Percentiles rank a stretch among this genome's conserved stretches.
Conservation (phyloP, 2,329 filamentous ascomycete species). For the Pestalotiopsis sp. region DNA sequence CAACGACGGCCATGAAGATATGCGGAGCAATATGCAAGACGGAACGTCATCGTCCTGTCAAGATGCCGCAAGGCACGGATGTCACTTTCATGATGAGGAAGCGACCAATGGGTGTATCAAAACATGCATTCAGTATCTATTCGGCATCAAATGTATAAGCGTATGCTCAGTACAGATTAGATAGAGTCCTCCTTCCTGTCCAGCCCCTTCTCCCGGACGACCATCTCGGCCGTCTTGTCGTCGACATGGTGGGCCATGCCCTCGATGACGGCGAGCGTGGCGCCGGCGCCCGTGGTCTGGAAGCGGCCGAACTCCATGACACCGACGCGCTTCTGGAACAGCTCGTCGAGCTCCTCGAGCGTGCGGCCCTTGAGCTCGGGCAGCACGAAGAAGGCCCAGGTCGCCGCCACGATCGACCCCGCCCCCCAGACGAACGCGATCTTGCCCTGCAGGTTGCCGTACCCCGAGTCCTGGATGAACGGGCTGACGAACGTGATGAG, state of each 20-base stretch:
- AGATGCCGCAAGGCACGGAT: no score
- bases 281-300: slow-evolving; percentile 10
- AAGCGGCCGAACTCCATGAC: slow-evolving; percentile 12
- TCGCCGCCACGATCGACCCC: slow-evolving; percentile 24
- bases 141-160: background rate
- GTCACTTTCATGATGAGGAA: no score
- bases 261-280: slow-evolving; percentile 7
- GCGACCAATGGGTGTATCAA: background rate
- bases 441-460: slow-evolving; percentile 26
- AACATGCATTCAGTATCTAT: background rate
- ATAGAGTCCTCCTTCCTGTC: background rate
- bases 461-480: slow-evolving; percentile 29
- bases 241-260: slow-evolving; percentile 4
- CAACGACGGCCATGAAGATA: no score
- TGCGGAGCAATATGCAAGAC: no score
- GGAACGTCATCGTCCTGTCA: no score
- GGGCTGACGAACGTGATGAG: slow-evolving; percentile 33
- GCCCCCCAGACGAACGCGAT: slow-evolving; percentile 31
- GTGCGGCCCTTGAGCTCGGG: slow-evolving; percentile 34
- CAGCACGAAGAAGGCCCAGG: slow-evolving; percentile 31
- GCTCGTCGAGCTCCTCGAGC: slow-evolving; percentile 32
- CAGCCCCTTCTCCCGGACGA: background rate
- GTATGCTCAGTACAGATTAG: background rate
- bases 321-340: slow-evolving; percentile 25
- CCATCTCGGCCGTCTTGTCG: slow-evolving; percentile 3